Evolutionary conservation across 805 yeast species (phyloP).

Genomic region (Tetrapisispora namnaoensis): DNA sequence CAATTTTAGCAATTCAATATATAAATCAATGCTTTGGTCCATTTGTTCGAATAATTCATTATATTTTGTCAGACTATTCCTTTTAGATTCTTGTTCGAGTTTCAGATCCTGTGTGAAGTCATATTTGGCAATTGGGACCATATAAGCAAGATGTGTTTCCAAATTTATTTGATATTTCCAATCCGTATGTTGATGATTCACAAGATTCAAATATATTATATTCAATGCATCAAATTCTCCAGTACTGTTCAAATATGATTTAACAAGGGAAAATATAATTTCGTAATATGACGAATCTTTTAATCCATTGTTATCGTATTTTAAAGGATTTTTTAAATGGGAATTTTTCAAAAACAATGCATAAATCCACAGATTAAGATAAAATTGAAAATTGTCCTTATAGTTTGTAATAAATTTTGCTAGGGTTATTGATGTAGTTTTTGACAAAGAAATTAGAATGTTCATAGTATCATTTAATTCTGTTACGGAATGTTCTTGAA

Average conservation of each 20-base stretch:
- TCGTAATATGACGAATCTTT: conserved; percentile 19
- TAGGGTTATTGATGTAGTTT: conserved; percentile 33
- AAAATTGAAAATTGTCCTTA: conserved; percentile 11
- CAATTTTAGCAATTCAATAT: conserved; percentile 38
- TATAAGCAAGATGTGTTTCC: conserved; percentile 31
- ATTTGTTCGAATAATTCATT: conserved; percentile 34
- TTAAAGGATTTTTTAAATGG: conserved; percentile 14
- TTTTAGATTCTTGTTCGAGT: conserved; percentile 4
- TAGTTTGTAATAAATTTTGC: conserved; percentile 23
- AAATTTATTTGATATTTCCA: conserved; percentile 31
- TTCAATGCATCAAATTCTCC: conserved; percentile 20
- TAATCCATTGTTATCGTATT: conserved; percentile 2
- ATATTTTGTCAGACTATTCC: conserved; percentile 6
- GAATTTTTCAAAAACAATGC: conserved; percentile 28
- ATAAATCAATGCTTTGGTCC: conserved; percentile 35
- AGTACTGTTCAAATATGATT: conserved; percentile 27
- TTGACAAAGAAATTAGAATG: conserved; percentile 53
- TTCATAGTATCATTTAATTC: conserved; percentile 53
- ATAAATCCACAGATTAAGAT: conserved; percentile 31
- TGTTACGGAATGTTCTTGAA: conserved; percentile 35
- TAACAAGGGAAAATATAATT: conserved; percentile 27
- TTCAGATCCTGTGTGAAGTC: background rate
- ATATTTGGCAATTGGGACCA: conserved; percentile 8
- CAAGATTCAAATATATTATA: conserved; percentile 23
- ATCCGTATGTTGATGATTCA: conserved; percentile 27